Percentiles rank a stretch among this genome's conserved stretches.
These are phyloP conservation scores for Aspergillus conjunctus DNA, from an alignment of 495 filamentous ascomycete genomes.

Conservation along the genomic window DNA sequence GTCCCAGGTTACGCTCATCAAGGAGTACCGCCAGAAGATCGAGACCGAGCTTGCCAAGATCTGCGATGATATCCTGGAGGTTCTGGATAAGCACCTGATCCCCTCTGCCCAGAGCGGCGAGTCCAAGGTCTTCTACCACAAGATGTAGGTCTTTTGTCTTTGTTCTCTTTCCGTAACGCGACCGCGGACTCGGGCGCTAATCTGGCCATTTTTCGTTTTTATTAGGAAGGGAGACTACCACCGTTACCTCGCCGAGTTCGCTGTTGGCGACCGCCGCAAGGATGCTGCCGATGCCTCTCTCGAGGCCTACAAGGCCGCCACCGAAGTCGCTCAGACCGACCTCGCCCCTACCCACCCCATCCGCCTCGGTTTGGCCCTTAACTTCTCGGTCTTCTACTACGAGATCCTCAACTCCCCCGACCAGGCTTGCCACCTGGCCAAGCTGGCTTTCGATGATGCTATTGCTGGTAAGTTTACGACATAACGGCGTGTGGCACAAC, in stretches of 20 bases:
- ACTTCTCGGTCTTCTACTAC: slow-evolving; percentile 99
- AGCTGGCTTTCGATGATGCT: slow-evolving; percentile 99
- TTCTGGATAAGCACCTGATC: slow-evolving; percentile 95
- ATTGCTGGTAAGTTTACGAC: slow-evolving; percentile 75
- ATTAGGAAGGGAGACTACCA: slow-evolving; percentile 99
- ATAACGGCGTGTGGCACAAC: neutral
- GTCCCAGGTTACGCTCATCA: slow-evolving; percentile 88
- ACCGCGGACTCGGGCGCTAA: slow-evolving; percentile 12
- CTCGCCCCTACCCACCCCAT: slow-evolving; percentile 98
- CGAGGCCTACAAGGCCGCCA: slow-evolving; percentile 97
- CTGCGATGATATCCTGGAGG: slow-evolving; percentile 97
- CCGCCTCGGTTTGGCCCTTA: slow-evolving; percentile 95
- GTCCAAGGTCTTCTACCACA: slow-evolving; percentile 99
- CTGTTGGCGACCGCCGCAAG: slow-evolving; percentile 96
- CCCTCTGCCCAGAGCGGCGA: slow-evolving; percentile 94
- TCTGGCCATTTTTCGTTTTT: slow-evolving; percentile 2
- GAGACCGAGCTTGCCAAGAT: slow-evolving; percentile 98
- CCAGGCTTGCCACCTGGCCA: slow-evolving; percentile 98
- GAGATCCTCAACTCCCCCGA: slow-evolving; percentile 99
- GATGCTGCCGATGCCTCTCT: slow-evolving; percentile 92
- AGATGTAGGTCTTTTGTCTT: slow-evolving; percentile 70
- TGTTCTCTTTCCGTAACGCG: slow-evolving; percentile 4
- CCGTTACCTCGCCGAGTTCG: slow-evolving; percentile 99
- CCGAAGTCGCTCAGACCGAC: slow-evolving; percentile 96
- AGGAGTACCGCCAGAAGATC: slow-evolving; percentile 99